Percentiles rank a stretch among this genome's conserved stretches.
Conservation (phyloP, 495 filamentous ascomycete species). For the Penicillium robsamsonii region DNA sequence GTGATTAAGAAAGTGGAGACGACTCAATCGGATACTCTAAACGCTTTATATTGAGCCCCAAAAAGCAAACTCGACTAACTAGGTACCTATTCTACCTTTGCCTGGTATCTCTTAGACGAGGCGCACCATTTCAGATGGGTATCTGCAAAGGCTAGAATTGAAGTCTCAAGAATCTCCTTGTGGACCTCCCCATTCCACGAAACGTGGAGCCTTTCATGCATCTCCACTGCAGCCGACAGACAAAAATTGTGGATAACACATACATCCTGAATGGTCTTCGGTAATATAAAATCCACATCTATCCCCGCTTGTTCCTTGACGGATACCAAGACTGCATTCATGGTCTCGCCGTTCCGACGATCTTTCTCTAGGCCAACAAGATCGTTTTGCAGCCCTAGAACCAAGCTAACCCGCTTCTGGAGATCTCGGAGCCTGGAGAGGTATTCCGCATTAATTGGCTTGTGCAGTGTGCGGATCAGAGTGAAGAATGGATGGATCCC, state of each 20-base stretch:
- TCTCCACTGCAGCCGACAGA: not conserved
- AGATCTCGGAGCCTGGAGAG: not conserved
- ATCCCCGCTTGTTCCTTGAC: not conserved
- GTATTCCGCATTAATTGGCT: not conserved
- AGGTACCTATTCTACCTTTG: not conserved
- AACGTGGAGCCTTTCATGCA: not conserved
- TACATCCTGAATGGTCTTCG: not conserved
- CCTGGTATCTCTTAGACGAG: not conserved
- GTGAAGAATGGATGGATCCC: constrained; percentile 8
- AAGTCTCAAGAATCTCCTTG: not conserved
- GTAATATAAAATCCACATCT: not conserved
- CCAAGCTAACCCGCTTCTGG: not conserved
- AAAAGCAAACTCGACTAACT: not conserved
- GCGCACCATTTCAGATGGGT: constrained; percentile 7
- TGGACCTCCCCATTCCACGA: not conserved
- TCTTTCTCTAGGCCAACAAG: constrained; percentile 7
- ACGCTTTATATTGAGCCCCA: not conserved
- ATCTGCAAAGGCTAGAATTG: not conserved
- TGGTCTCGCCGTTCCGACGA: constrained; percentile 3
- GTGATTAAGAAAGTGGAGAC: not conserved
- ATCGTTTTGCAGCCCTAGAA: constrained; percentile 3
- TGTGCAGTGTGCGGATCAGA: not conserved
- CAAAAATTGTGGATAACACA: constrained; percentile 3
- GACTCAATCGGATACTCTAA: not conserved
- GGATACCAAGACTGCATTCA: constrained; percentile 7